phyloP scores from a whole-genome alignment of 768 basidiomycete genomes.

The Stropharia rugosoannulata region DNA sequence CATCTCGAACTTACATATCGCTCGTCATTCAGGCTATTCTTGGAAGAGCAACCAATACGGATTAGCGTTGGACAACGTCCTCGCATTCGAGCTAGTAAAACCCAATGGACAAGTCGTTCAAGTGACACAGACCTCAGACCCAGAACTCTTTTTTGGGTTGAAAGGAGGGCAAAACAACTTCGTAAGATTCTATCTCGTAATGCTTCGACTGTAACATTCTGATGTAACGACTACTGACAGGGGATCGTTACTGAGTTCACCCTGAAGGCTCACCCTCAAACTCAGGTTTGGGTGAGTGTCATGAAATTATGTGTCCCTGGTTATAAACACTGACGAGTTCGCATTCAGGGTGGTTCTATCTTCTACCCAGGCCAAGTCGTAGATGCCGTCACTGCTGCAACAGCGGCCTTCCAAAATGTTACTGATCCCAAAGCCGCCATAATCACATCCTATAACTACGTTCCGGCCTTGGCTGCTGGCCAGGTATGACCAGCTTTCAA shows the following conservation, averaged over 20 bases:
- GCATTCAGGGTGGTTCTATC: slow-evolving; percentile 5
- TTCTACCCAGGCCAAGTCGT: background rate
- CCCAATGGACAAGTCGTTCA: slow-evolving; percentile 7
- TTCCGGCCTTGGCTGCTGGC: slow-evolving; percentile 1
- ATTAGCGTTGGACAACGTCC: slow-evolving; percentile 3
- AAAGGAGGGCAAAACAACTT: slow-evolving; percentile 7
- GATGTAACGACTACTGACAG: slow-evolving; percentile 2
- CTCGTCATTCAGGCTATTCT: slow-evolving; percentile 50
- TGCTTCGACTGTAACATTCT: background rate
- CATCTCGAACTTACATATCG: background rate
- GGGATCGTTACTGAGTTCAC: slow-evolving; percentile 51
- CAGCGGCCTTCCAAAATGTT: slow-evolving; percentile 2
- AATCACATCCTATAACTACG: slow-evolving; percentile 3
- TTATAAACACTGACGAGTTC: background rate
- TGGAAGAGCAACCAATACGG: slow-evolving; percentile 54
- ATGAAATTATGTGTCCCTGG: background rate
- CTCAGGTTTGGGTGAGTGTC: slow-evolving; percentile 20
- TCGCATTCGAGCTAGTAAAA: slow-evolving; percentile 5
- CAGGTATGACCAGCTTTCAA: background rate
- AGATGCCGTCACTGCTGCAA: slow-evolving; percentile 4
- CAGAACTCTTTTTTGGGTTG: slow-evolving; percentile 7
- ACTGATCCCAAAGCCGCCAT: slow-evolving; percentile 21
- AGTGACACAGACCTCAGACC: slow-evolving; percentile 4
- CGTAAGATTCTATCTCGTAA: background rate
- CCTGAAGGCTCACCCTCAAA: slow-evolving; percentile 42